phyloP scores from a whole-genome alignment of 805 yeast genomes.

The Spathaspora girioi region DNA sequence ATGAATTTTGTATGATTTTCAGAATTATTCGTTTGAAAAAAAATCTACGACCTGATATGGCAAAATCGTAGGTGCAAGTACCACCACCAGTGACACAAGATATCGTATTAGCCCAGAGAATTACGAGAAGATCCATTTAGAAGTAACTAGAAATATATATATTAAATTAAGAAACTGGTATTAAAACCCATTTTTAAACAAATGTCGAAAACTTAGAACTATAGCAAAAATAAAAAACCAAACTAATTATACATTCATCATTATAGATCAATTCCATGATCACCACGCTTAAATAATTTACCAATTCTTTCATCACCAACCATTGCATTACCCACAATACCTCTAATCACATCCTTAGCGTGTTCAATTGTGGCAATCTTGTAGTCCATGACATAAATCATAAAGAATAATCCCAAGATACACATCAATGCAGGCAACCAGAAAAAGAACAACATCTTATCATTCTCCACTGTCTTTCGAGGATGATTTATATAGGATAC shows the following conservation, averaged over 20 bases:
- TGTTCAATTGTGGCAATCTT: slow-evolving; percentile 32
- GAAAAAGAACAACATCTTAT: slow-evolving; percentile 81
- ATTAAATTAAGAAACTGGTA: background rate
- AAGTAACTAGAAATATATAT: background rate
- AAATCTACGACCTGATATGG: too few relatives aligned
- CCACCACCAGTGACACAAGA: too few relatives aligned
- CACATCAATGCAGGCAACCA: slow-evolving; percentile 80
- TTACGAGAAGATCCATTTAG: too few relatives aligned
- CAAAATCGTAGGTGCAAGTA: too few relatives aligned
- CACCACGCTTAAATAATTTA: slow-evolving; percentile 25
- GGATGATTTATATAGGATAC: slow-evolving; percentile 41
- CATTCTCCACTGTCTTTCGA: slow-evolving; percentile 56
- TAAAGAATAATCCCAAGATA: slow-evolving; percentile 47
- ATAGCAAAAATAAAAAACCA: background rate
- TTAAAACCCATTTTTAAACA: background rate
- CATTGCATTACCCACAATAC: slow-evolving; percentile 37
- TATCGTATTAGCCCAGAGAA: too few relatives aligned
- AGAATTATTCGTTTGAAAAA: too few relatives aligned
- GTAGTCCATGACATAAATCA: slow-evolving; percentile 39
- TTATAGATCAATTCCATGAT: background rate
- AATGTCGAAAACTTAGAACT: background rate
- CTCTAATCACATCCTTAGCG: slow-evolving; percentile 30
- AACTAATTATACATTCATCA: background rate
- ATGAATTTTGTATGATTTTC: background rate
- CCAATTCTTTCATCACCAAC: slow-evolving; percentile 41